Base-by-base conservation (phyloP, 2,329 filamentous ascomycete genomes). In the Fusarium udum region DNA sequence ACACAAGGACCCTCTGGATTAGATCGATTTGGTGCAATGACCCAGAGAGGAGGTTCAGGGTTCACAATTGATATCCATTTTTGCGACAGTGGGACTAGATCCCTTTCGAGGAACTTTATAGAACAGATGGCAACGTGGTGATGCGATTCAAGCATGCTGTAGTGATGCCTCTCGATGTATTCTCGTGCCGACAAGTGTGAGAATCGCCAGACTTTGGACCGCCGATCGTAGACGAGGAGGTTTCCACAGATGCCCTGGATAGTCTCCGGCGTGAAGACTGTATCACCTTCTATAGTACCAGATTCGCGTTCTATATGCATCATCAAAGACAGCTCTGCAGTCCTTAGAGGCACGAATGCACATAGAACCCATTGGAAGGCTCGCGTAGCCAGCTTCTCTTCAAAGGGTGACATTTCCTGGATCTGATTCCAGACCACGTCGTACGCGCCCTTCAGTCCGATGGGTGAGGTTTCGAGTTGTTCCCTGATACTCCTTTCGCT, bases 261-360 rank as follows among this genome's bases (percentile, higher is more conserved):
- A 6, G 26, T 22, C 0, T 28, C 45, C 3, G 26, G 0, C 3
- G 8, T 11, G 0, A 46, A 46, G 4, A 0, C 8, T 0, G 8
- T 22, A 28, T 28, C 5, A 14, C 24, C 12, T 4, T 46, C 24
- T 10, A 4, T 10, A 0, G 0, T 22, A 0, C 43, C 24, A 4
- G 43, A 28, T 4, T 15, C 4, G 0, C 1, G 8, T 9, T 31
- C 6, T 0, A 48, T 48, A 0, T 31, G 26, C 20, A 51, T 51
- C 11, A 32, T n/a, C 0, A 49, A 0, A 0, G 0, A 7, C 0
- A 49, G 7, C 0, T 49, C 22, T 0, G 4, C 0, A 0, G 28
- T 32, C 0, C 2, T 2, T 1, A 49, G 13, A 0, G 28, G 46
- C 2, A 0, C 5, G 7, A 10, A 51, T 14, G 48, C 22, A 20